These are phyloP conservation scores for Arabis hirsuta DNA, from an alignment of 345 rosid species.

Conservation along the genomic window DNA sequence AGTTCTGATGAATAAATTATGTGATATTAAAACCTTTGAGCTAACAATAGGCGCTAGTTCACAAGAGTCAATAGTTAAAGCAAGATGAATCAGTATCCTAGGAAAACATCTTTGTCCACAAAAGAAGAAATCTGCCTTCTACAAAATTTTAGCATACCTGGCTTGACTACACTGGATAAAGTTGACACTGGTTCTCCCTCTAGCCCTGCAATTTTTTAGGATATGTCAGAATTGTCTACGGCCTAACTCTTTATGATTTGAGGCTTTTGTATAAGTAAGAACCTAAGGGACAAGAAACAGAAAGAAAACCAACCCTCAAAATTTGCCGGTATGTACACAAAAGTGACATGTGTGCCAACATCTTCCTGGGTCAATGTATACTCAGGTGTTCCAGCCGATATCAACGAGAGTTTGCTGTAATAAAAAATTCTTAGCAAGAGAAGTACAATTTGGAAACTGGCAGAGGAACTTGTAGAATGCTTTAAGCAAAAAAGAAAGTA, in stretches of 20 bases:
- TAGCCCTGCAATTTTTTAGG: constrained; percentile 62
- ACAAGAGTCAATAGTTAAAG: constrained; percentile 19
- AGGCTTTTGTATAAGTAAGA: constrained; percentile 22
- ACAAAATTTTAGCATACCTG: constrained; percentile 55
- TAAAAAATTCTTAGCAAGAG: constrained; percentile 26
- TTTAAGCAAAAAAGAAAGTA: constrained; percentile 12
- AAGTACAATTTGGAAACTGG: constrained; percentile 1
- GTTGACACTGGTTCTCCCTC: constrained; percentile 79
- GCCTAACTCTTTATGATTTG: constrained; percentile 10
- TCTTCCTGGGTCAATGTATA: constrained; percentile 84
- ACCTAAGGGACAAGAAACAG: constrained; percentile 7
- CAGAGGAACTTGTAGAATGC: constrained; percentile 3
- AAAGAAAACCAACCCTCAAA: constrained; percentile 72
- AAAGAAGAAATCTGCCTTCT: constrained; percentile 11
- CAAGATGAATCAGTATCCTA: constrained; percentile 18
- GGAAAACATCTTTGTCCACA: constrained; percentile 16
- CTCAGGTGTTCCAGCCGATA: constrained; percentile 81
- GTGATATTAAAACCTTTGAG: constrained; percentile 3
- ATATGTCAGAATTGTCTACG: constrained; percentile 18
- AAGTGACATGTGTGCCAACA: constrained; percentile 73
- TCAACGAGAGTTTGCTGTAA: constrained; percentile 60
- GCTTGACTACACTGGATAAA: constrained; percentile 67
- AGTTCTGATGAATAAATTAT: constrained; percentile 10
- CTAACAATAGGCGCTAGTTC: constrained; percentile 24
- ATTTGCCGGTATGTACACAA: constrained; percentile 84